Conservation (phyloP, 805 yeast genomes). For the Schwanniomyces pseudopolymorphus region DNA sequence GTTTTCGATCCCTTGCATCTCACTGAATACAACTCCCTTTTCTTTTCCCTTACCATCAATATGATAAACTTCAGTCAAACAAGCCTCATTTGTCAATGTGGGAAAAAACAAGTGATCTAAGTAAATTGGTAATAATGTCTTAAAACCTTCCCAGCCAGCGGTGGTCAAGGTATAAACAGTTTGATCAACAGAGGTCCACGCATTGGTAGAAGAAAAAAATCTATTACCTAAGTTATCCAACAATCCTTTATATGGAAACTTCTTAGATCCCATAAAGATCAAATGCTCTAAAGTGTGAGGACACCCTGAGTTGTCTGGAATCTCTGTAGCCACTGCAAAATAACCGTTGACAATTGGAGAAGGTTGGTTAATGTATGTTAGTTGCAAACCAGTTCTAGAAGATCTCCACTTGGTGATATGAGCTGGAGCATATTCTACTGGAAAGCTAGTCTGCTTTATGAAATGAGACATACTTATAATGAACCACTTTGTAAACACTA, state of each 20-base stretch:
- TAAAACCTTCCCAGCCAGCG: slow-evolving; percentile 97
- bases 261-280: slow-evolving; percentile 89
- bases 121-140: slow-evolving; percentile 78
- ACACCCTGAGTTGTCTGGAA: slow-evolving; percentile 80
- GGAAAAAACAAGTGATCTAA: slow-evolving; percentile 85
- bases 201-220: slow-evolving; percentile 84
- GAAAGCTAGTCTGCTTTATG: slow-evolving; percentile 44
- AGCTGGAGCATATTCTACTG: slow-evolving; percentile 75
- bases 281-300: slow-evolving; percentile 96
- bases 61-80: slow-evolving; percentile 92
- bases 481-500: slow-evolving; percentile 2
- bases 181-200: slow-evolving; percentile 96
- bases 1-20: slow-evolving; percentile 91
- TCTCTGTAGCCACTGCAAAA: slow-evolving; percentile 94
- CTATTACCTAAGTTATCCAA: slow-evolving; percentile 83
- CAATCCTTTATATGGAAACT: slow-evolving; percentile 88
- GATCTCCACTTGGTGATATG: slow-evolving; percentile 76
- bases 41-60: slow-evolving; percentile 88
- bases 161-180: slow-evolving; percentile 89
- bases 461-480: slow-evolving; percentile 12
- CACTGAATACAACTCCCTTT: slow-evolving; percentile 95
- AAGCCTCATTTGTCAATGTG: slow-evolving; percentile 84
- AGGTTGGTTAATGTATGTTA: slow-evolving; percentile 72
- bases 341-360: slow-evolving; percentile 92
- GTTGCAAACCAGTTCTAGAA: slow-evolving; percentile 74